A percentile compares a stretch with the other conserved stretches of the same genome.
phyloP scores from a whole-genome alignment of 148 eudicot genomes.

The Spergularia marina region DNA sequence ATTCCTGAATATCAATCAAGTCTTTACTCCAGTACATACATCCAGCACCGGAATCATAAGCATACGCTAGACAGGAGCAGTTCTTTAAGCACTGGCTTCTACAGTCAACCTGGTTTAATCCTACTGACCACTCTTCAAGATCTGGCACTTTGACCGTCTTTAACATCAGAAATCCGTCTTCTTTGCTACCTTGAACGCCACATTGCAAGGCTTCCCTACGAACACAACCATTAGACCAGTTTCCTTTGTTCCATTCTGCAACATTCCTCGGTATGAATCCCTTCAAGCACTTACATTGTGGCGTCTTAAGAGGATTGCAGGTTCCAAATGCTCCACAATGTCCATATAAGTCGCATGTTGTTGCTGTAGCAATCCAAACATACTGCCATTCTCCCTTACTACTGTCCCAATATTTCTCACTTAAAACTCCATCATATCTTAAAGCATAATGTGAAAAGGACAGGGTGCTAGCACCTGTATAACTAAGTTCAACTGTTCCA shows the following conservation, averaged over 20 bases:
- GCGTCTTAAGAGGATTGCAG: constrained; percentile 20
- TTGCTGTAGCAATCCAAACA: constrained; percentile 24
- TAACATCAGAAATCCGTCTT: constrained; percentile 28
- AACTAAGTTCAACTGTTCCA: constrained; percentile 14
- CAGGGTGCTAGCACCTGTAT: constrained; percentile 29
- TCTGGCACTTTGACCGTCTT: constrained; percentile 34
- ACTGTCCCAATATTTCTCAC: constrained; percentile 33
- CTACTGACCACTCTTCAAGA: constrained; percentile 28
- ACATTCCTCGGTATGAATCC: constrained; percentile 29
- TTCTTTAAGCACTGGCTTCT: constrained; percentile 30
- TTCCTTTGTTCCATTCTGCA: constrained; percentile 32
- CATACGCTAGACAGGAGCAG: constrained; percentile 36
- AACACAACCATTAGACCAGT: constrained; percentile 36
- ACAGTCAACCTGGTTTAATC: constrained; percentile 28
- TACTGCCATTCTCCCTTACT: constrained; percentile 22
- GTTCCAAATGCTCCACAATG: constrained; percentile 32
- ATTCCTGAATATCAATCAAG: constrained; percentile 31
- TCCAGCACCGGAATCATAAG: constrained; percentile 37
- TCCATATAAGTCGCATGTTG: constrained; percentile 31
- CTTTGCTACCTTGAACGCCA: constrained; percentile 25
- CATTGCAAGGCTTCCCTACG: constrained; percentile 23
- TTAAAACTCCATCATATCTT: constrained; percentile 30
- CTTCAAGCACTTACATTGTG: constrained; percentile 29
- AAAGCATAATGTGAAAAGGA: constrained; percentile 32
- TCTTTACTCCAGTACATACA: constrained; percentile 38